Evolutionary conservation across 2,329 filamentous ascomycete species (phyloP), one percentile per base, ranked within the genome.

Genomic region (Coccinonectria pachysandricola): DNA sequence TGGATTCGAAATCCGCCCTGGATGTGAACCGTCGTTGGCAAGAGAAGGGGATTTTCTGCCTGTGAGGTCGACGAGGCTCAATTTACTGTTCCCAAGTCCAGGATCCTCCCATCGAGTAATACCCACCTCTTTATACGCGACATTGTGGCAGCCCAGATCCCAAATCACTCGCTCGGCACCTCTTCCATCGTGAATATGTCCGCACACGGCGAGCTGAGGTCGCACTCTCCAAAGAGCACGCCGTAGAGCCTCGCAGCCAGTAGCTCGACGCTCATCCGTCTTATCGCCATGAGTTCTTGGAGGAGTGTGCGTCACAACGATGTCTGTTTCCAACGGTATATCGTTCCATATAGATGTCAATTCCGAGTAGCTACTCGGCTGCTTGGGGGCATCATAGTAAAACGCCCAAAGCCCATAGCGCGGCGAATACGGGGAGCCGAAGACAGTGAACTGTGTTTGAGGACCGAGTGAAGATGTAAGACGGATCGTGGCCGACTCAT

Each of bases 271-370:
- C 13, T 48, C 48, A 8, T 46, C 47, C 4, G 48, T 46, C 37
- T 62, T 57, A 38, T 85, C 79, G 34, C 68, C 62, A 44, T 79
- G 70, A 2, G 56, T 63, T 33, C 57, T 60, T 0, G 79, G 66
- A 8, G 80, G 80, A 0, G 76, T 79, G 46, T 86, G 79, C 3
- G 79, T 83, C 15, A 86, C 59, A 2, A 85, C 59, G 20, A 86
- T 60, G 43, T 85, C 78, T 0, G 65, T 61, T 25, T 72, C 62
- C 0, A 64, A 47, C 0, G 78, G 75, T 12, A 85, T 74, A 7
- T 52, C 52, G 10, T 64, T 55, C 79, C 79, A 86, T 2, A 79
- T 42, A 5, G 30, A 32, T n/a, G 54, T 46, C 16, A 49, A 36
- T n/a, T 44, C 33, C 8, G 37, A 28, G 19, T 25, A 32, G 11